phyloP scores from a whole-genome alignment of 768 basidiomycete genomes.

The Polyporus arcularius region DNA sequence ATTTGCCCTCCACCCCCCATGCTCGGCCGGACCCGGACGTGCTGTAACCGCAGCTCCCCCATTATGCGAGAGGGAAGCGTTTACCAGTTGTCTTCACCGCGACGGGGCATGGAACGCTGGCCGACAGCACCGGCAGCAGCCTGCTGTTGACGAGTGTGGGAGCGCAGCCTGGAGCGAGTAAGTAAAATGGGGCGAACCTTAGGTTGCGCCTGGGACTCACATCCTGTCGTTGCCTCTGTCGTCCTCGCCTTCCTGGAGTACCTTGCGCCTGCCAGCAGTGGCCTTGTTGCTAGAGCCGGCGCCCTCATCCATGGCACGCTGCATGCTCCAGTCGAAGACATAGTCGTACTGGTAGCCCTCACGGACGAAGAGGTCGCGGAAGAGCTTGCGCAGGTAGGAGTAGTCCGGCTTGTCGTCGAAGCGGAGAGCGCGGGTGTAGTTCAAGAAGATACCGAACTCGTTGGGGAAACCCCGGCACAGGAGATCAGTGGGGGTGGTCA shows the following conservation, averaged over 20 bases:
- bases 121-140: slow-evolving; percentile 48
- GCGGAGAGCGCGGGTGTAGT: slow-evolving; percentile 97
- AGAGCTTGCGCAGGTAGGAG: slow-evolving; percentile 98
- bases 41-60: slow-evolving; percentile 34
- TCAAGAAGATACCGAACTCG: slow-evolving; percentile 98
- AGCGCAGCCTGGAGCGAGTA: slow-evolving; percentile 65
- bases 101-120: slow-evolving; percentile 43
- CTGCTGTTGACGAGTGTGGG: slow-evolving; percentile 75
- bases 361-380: slow-evolving; percentile 96
- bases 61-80: slow-evolving; percentile 16
- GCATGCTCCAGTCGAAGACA: slow-evolving; percentile 98
- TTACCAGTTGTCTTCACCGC: slow-evolving; percentile 51
- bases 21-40: slow-evolving; percentile 48
- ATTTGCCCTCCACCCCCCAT: slow-evolving; percentile 46
- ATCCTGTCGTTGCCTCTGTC: slow-evolving; percentile 81
- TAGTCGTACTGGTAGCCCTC: slow-evolving; percentile 99
- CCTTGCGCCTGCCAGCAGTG: slow-evolving; percentile 70
- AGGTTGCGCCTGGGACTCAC: slow-evolving; percentile 48
- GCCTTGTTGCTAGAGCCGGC: slow-evolving; percentile 63
- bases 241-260: slow-evolving; percentile 84
- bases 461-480: slow-evolving; percentile 99
- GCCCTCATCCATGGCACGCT: slow-evolving; percentile 72
- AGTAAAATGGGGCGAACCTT: slow-evolving; percentile 23
- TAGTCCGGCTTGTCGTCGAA: slow-evolving; percentile 99
- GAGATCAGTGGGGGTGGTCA: slow-evolving; percentile 96